phyloP scores from a whole-genome alignment of 345 rosid species.

The Hibiscus syriacus region DNA sequence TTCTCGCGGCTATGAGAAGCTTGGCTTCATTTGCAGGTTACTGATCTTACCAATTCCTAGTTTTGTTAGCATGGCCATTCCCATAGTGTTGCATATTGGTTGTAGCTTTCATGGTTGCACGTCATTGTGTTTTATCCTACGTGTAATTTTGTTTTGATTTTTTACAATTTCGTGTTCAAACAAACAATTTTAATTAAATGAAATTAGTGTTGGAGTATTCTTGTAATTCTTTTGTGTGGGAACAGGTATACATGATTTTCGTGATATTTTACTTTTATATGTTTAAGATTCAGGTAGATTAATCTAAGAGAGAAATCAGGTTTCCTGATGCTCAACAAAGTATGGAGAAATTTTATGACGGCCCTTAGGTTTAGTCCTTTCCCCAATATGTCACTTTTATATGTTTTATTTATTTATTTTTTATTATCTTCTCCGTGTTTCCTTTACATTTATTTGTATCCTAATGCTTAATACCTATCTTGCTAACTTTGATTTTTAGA shows the following conservation, averaged over 20 bases:
- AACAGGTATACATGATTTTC: not conserved
- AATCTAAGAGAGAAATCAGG: not conserved
- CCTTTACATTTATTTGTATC: not conserved
- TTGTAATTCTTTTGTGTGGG: not conserved
- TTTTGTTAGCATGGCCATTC: not conserved
- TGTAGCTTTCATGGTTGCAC: not conserved
- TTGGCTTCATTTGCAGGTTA: constrained; percentile 83
- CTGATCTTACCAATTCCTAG: not conserved
- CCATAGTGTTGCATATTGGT: not conserved
- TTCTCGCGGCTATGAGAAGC: constrained; percentile 86
- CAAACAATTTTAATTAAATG: not conserved
- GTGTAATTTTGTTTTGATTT: not conserved
- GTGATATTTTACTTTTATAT: not conserved
- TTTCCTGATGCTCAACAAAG: not conserved
- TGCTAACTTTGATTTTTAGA: not conserved
- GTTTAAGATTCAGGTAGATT: not conserved
- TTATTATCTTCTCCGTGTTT: not conserved
- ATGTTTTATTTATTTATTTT: not conserved
- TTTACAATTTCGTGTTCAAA: too few species aligned
- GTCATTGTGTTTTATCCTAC: not conserved
- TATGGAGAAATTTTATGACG: too few species aligned
- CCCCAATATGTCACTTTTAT: not conserved
- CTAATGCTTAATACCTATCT: not conserved
- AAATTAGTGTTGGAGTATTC: not conserved
- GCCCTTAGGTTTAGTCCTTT: too few species aligned